These are phyloP conservation scores for Prunus mira DNA, from an alignment of 306 rosid species.

Conservation along the genomic window DNA sequence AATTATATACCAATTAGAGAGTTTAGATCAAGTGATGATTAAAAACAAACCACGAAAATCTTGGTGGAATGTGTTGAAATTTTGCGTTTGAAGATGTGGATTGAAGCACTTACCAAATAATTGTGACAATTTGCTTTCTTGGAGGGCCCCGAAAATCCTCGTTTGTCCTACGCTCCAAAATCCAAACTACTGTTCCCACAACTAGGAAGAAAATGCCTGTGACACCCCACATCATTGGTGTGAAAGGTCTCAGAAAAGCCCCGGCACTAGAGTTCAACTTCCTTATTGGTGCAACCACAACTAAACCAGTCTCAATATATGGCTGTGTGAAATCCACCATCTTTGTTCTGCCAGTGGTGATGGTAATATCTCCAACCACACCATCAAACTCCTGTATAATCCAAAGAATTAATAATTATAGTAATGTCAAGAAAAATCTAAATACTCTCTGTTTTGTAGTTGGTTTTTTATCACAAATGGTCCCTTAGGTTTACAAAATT, in stretches of 20 bases:
- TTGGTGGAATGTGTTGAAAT: too few species aligned
- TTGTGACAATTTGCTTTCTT: constrained; percentile 42
- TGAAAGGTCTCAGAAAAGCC: constrained; percentile 37
- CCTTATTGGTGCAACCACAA: constrained; percentile 59
- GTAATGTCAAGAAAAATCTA: background rate
- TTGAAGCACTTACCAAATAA: constrained; percentile 25
- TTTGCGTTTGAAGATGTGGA: background rate
- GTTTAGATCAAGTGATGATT: too few species aligned
- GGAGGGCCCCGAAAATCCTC: constrained; percentile 79
- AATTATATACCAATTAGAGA: too few species aligned
- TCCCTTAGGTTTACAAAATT: too few species aligned
- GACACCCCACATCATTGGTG: constrained; percentile 65
- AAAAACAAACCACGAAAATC: background rate
- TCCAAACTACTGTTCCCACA: constrained; percentile 70
- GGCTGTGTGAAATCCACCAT: constrained; percentile 36
- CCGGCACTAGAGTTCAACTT: constrained; percentile 24
- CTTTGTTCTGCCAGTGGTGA: constrained; percentile 30
- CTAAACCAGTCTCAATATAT: constrained; percentile 55
- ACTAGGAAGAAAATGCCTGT: constrained; percentile 59
- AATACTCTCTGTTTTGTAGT: background rate
- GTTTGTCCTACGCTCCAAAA: constrained; percentile 73
- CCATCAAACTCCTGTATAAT: constrained; percentile 22
- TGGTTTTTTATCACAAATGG: too few species aligned
- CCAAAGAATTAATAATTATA: background rate
- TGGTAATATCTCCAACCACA: constrained; percentile 26